Evolutionary conservation across 177 flowering plant species (phyloP).

Genomic region (Vitis hybrid): DNA sequence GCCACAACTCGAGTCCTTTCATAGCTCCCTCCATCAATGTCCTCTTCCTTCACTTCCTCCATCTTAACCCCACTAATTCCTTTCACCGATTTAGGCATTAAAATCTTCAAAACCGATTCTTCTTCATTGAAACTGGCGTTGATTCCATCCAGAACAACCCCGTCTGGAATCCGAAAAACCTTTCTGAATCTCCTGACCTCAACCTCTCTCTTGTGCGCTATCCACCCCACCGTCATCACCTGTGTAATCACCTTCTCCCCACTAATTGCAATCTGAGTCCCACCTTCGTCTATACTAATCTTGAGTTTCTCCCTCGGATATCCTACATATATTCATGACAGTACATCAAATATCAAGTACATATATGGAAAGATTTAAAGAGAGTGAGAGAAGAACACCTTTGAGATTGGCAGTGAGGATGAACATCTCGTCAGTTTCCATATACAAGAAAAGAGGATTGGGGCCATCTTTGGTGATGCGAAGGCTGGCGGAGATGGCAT

Average conservation of each 20-base stretch:
- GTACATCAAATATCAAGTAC: not conserved
- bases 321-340: slow-evolving; percentile 26
- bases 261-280: slow-evolving; percentile 30
- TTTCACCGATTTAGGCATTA: slow-evolving; percentile 40
- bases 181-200: slow-evolving; percentile 30
- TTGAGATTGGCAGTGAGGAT: slow-evolving; percentile 44
- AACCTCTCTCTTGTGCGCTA: slow-evolving; percentile 5
- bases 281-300: slow-evolving; percentile 41
- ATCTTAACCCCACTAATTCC: slow-evolving; percentile 32
- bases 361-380: not conserved
- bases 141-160: slow-evolving; percentile 37
- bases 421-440: slow-evolving; percentile 43
- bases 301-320: slow-evolving; percentile 28
- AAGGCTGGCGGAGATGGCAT: slow-evolving; percentile 31
- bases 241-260: slow-evolving; percentile 35
- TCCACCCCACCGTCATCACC: no score
- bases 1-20: no score
- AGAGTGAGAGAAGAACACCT: slow-evolving; percentile 19
- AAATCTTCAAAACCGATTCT: slow-evolving; percentile 31
- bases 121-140: slow-evolving; percentile 35
- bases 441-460: slow-evolving; percentile 34
- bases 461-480: slow-evolving; percentile 35
- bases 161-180: slow-evolving; percentile 40
- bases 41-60: slow-evolving; percentile 21
- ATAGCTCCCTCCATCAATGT: not conserved